These are phyloP conservation scores for Primulina tabacum DNA, from an alignment of 257 asterid species.

Conservation along the genomic window DNA sequence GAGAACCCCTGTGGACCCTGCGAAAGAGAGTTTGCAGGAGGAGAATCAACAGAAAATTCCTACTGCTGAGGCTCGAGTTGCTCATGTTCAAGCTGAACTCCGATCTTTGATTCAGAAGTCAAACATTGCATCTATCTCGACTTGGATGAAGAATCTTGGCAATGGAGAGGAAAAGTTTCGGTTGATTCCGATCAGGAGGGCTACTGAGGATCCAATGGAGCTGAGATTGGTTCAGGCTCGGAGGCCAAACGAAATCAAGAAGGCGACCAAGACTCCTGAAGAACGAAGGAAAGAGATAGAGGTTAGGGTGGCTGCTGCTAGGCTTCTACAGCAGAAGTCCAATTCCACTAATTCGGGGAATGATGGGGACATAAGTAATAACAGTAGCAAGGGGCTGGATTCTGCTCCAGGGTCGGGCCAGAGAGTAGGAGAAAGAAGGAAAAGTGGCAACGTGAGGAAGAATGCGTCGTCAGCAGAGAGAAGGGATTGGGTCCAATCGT, in stretches of 20 bases:
- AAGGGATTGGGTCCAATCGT: constrained; percentile 57
- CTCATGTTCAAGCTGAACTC: constrained; percentile 58
- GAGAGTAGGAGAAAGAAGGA: constrained; percentile 54
- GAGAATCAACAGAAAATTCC: constrained; percentile 65
- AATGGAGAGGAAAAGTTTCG: constrained; percentile 69
- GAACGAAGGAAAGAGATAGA: constrained; percentile 85
- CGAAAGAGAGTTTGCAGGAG: constrained; percentile 75
- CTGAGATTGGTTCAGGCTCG: constrained; percentile 52
- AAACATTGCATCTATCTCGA: constrained; percentile 66
- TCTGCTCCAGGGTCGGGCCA: constrained; percentile 43
- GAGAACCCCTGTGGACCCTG: constrained; percentile 88
- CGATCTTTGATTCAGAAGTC: constrained; percentile 72
- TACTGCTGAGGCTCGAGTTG: constrained; percentile 52
- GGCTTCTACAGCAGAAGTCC: constrained; percentile 71
- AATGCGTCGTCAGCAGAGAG: constrained; percentile 58
- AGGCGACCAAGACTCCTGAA: constrained; percentile 70
- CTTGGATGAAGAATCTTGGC: constrained; percentile 71
- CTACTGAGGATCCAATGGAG: constrained; percentile 79
- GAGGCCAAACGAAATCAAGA: constrained; percentile 72
- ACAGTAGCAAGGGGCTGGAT: constrained; percentile 37
- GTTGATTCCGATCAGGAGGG: constrained; percentile 68
- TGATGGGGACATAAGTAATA: constrained; percentile 39
- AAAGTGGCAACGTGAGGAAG: constrained; percentile 51
- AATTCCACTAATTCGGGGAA: constrained; percentile 36
- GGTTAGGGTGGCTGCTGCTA: constrained; percentile 82